These are phyloP conservation scores for Cordyceps militaris DNA, from an alignment of 2,329 filamentous ascomycete species.

Conservation along the genomic window DNA sequence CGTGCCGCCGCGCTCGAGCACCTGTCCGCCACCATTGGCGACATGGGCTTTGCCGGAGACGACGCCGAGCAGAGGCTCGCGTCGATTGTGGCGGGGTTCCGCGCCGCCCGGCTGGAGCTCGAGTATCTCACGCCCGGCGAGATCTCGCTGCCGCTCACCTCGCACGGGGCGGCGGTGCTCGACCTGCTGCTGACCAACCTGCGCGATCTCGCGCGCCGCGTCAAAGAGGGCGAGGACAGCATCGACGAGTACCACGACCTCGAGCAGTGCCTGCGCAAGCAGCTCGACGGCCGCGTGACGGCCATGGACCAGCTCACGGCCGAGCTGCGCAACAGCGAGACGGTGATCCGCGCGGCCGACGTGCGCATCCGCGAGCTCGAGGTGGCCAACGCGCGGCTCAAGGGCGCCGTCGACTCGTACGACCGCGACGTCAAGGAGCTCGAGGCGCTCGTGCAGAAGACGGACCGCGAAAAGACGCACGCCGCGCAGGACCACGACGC, in stretches of 20 bases:
- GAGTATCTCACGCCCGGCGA: slow-evolving; percentile 57
- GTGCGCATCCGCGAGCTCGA: slow-evolving; percentile 40
- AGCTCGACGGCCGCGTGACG: slow-evolving; percentile 46
- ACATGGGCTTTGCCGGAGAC: slow-evolving; percentile 43
- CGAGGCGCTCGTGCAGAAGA: slow-evolving; percentile 40
- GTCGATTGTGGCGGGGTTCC: slow-evolving; percentile 43
- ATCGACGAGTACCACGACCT: slow-evolving; percentile 55
- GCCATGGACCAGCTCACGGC: slow-evolving; percentile 42
- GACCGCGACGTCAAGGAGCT: slow-evolving; percentile 47
- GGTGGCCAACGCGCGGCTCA: slow-evolving; percentile 41
- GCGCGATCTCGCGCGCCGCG: slow-evolving; percentile 39
- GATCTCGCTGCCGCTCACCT: slow-evolving; percentile 43
- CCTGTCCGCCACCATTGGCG: slow-evolving; percentile 38
- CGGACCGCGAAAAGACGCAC: slow-evolving; percentile 35
- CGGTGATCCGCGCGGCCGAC: slow-evolving; percentile 31
- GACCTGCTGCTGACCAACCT: slow-evolving; percentile 47
- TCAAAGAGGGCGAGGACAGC: slow-evolving; percentile 42
- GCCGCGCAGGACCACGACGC: slow-evolving; percentile 26
- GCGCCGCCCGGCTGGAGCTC: slow-evolving; percentile 51
- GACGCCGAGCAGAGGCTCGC: slow-evolving; percentile 43
- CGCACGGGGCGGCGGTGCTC: slow-evolving; percentile 48
- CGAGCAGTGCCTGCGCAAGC: slow-evolving; percentile 48
- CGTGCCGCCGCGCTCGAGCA: slow-evolving; percentile 39
- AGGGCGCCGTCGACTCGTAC: slow-evolving; percentile 46
- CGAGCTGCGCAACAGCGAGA: slow-evolving; percentile 31